These are phyloP conservation scores for Wickerhamiella kurtzmanii DNA, from an alignment of 805 yeast genomes.

Conservation along the genomic window DNA sequence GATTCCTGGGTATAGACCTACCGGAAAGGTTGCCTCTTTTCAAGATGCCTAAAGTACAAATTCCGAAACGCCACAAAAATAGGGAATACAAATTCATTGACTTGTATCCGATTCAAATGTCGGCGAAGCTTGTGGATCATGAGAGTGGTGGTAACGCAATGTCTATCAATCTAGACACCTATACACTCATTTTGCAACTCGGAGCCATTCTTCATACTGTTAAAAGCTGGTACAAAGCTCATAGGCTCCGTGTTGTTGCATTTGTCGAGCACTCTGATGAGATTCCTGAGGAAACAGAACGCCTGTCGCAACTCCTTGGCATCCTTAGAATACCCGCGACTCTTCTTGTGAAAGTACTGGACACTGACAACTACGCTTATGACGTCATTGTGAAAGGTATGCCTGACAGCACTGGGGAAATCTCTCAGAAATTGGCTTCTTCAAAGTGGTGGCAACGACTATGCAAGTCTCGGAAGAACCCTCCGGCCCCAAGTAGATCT, in stretches of 20 bases:
- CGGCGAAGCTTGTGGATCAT: constrained; percentile 57
- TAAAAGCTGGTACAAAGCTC: constrained; percentile 77
- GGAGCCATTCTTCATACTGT: constrained; percentile 91
- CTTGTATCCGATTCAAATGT: constrained; percentile 93
- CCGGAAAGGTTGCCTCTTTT: constrained; percentile 31
- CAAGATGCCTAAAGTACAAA: constrained; percentile 2
- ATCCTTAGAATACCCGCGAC: constrained; percentile 77
- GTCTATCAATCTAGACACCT: constrained; percentile 90
- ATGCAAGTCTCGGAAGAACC: constrained; percentile 38
- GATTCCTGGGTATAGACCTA: constrained; percentile 54
- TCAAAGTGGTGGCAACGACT: constrained; percentile 83
- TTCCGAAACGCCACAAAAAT: not conserved
- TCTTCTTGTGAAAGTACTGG: constrained; percentile 58
- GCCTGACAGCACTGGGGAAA: constrained; percentile 30
- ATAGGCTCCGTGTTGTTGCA: constrained; percentile 64
- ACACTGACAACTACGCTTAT: constrained; percentile 47
- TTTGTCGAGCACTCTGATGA: constrained; percentile 73
- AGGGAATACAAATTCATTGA: constrained; percentile 42
- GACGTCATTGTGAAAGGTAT: constrained; percentile 66
- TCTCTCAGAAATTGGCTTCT: constrained; percentile 38
- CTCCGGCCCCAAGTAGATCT: not conserved
- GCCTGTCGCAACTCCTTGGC: constrained; percentile 52
- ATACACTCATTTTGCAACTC: constrained; percentile 79
- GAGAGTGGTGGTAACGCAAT: constrained; percentile 52
- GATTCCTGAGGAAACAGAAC: constrained; percentile 49